A percentile compares a stretch with the other conserved stretches of the same genome.
Conservation (phyloP, 345 rosid genomes). For the Streptanthus diversifolius region DNA sequence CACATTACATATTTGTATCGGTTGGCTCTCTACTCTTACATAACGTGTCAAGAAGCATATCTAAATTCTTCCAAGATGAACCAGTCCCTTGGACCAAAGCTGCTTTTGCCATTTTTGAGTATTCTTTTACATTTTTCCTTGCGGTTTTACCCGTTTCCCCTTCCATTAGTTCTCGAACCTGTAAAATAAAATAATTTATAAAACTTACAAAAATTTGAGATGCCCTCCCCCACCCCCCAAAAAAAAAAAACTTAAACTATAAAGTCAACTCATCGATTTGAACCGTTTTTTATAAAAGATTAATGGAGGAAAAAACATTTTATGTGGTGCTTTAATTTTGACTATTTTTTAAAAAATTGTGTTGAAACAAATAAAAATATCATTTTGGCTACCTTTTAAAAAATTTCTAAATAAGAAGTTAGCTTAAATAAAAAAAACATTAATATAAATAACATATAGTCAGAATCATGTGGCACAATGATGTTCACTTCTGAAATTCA, state of each 20-base stretch:
- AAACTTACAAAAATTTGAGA: neutral
- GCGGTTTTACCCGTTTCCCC: constrained; percentile 48
- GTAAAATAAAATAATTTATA: neutral
- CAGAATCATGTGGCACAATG: too few species aligned
- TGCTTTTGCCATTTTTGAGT: constrained; percentile 43
- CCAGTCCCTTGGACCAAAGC: constrained; percentile 53
- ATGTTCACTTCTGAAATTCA: too few species aligned
- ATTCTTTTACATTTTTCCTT: constrained; percentile 43
- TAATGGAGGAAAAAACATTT: too few species aligned
- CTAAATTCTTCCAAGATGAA: constrained; percentile 59
- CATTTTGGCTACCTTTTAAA: too few species aligned
- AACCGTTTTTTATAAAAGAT: too few species aligned
- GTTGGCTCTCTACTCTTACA: constrained; percentile 5
- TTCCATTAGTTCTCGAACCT: constrained; percentile 61
- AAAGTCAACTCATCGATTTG: neutral
- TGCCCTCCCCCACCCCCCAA: neutral
- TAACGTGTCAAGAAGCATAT: constrained; percentile 36
- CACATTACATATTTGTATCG: too few species aligned
- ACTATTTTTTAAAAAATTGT: too few species aligned
- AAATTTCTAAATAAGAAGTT: neutral
- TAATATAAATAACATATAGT: too few species aligned
- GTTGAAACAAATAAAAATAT: too few species aligned
- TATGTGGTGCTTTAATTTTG: neutral
- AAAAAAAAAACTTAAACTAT: too few species aligned
- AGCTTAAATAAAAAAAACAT: neutral